Base-by-base conservation (phyloP, 73 alveolate species). In the Tetrahymena borealis region DNA sequence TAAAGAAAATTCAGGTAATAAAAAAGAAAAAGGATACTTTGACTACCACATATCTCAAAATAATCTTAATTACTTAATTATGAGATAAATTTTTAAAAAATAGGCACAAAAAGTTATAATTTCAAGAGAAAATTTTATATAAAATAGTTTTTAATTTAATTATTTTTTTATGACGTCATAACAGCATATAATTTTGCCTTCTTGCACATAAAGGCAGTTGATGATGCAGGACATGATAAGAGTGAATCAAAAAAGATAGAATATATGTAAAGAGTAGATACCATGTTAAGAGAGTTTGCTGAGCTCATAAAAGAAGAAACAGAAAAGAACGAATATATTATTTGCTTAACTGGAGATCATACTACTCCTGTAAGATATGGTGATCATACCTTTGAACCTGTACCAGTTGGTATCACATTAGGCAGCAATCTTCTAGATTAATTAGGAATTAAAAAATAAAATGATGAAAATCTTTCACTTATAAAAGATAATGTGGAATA, bases 211-310 rank as follows among this genome's bases (percentile, higher is more conserved):
- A 97, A 96, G 90, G 99, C 97, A 32, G 94, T 96, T 13, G 99
- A 97, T 91, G 98, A 97, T 94, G 97, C 98, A 2, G 98, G 98
- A 3, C 99, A 97, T 94, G 99, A 97, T 78, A 96, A 94, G 41
- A 90, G 91, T 85, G 39, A 77, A 36, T 91, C 91, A 13, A 91
- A 33, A 42, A 96, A 97, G 92, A 93, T 96, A 3, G 78, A 91
- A 91, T 90, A 95, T 94, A 39, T 97, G 38, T 96, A 96, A 78
- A 96, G 95, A 32, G 95, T 94, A 1, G 98, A 97, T 78, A 40
- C 78, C 28, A 94, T 94, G 90, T 13, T 97, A 38, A 91, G 93
- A 20, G 39, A 38, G 12, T 32, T 96, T 12, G 38, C 96, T 12
- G 94, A 93, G 4, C 40, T 79, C 1, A 41, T 78, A 18, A 79